Percentiles rank a stretch among this genome's conserved stretches.
Conservation (phyloP, 1,139 yeast genomes). For the Saccharomyces pastorianus region DNA sequence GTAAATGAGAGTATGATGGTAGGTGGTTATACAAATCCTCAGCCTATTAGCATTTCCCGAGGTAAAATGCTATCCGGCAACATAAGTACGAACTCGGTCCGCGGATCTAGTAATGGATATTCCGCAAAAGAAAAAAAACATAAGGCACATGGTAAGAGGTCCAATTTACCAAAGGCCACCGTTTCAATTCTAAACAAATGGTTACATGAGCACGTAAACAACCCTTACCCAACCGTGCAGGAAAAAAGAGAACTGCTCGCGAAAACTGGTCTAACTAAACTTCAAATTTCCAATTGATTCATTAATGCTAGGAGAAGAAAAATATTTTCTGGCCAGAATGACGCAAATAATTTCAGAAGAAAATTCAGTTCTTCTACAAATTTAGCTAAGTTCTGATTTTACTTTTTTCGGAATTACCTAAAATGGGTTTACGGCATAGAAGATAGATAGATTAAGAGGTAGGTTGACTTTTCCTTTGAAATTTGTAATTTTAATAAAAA, state of each 20-base stretch:
- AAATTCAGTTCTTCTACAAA: background rate
- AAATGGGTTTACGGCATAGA: background rate
- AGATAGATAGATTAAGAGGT: background rate
- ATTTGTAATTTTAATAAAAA: background rate
- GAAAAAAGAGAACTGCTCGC: slow-evolving; percentile 76
- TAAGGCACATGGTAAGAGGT: slow-evolving; percentile 32
- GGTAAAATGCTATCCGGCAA: background rate
- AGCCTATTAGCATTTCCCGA: background rate
- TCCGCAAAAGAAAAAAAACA: background rate
- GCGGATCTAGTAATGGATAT: background rate
- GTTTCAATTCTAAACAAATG: slow-evolving; percentile 74
- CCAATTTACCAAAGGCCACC: slow-evolving; percentile 84
- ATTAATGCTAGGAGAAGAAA: slow-evolving; percentile 90
- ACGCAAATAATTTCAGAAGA: background rate
- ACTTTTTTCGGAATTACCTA: background rate
- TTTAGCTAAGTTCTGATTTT: background rate
- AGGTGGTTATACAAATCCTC: background rate
- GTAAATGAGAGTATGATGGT: background rate
- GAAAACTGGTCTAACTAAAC: slow-evolving; percentile 81
- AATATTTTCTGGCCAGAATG: slow-evolving; percentile 35
- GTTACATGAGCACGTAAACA: slow-evolving; percentile 77
- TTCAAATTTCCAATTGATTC: slow-evolving; percentile 93
- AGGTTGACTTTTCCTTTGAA: background rate
- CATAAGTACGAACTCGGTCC: background rate
- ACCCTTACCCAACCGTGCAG: slow-evolving; percentile 89